phyloP scores from a whole-genome alignment of 2,329 filamentous ascomycete genomes.

The Calonectria hawksworthii region DNA sequence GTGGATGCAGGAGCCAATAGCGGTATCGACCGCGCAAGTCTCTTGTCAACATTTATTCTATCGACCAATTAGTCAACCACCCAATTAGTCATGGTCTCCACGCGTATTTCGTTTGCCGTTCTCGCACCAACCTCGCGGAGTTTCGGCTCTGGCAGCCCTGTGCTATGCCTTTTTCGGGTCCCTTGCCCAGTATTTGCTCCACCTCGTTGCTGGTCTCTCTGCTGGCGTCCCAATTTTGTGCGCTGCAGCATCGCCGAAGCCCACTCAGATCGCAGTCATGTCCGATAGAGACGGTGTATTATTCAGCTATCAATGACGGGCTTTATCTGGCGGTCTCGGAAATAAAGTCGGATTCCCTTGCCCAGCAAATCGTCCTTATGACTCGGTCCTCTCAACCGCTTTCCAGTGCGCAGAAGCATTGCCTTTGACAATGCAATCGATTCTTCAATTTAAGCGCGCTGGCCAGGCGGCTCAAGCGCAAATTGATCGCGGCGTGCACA shows the following conservation, averaged over 20 bases:
- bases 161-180: neutral
- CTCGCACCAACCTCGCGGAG: neutral
- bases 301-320: neutral
- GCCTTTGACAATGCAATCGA: slow-evolving; percentile 31
- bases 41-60: neutral
- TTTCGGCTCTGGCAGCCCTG: neutral
- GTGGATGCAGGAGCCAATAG: neutral
- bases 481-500: slow-evolving; percentile 37
- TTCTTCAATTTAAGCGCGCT: slow-evolving; percentile 36
- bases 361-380: neutral
- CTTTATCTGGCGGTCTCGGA: neutral
- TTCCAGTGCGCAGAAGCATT: neutral
- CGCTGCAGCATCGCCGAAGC: neutral
- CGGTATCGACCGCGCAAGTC: neutral
- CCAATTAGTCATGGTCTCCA: neutral
- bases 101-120: neutral
- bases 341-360: neutral
- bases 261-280: neutral
- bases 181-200: neutral
- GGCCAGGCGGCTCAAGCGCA: slow-evolving; percentile 37
- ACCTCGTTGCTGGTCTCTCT: neutral
- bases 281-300: neutral
- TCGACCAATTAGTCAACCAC: neutral
- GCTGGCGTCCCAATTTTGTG: neutral
- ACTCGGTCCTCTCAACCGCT: neutral